Evolutionary conservation across 345 rosid genomes (phyloP).

Genomic region (Capsella bursapastoris): DNA sequence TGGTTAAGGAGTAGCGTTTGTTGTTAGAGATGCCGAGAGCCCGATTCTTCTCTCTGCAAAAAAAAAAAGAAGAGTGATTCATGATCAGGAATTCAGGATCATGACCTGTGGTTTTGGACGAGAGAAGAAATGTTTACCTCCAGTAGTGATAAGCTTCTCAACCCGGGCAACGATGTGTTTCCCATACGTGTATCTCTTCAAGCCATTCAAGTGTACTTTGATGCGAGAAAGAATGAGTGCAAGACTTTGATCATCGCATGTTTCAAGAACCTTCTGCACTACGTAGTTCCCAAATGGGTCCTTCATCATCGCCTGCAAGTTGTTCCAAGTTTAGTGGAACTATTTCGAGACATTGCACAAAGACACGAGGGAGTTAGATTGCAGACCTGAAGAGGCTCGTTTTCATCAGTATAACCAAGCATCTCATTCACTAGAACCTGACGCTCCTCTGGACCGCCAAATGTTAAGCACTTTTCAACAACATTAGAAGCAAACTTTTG

Average conservation of each 20-base stretch:
- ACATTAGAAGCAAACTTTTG: slow-evolving; percentile 99
- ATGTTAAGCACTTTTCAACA: slow-evolving; percentile 89
- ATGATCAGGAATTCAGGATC: not conserved
- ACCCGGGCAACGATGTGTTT: slow-evolving; percentile 98
- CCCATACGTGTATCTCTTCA: slow-evolving; percentile 94
- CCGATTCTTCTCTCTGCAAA: slow-evolving; percentile 87
- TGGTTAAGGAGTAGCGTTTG: slow-evolving; percentile 33
- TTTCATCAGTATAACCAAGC: slow-evolving; percentile 92
- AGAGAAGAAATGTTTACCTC: slow-evolving; percentile 57
- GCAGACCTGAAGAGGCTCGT: slow-evolving; percentile 94
- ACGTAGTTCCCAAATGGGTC: slow-evolving; percentile 99
- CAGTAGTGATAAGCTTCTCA: slow-evolving; percentile 89
- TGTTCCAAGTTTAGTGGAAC: slow-evolving; percentile 1
- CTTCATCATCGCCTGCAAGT: slow-evolving; percentile 93
- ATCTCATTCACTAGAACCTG: slow-evolving; percentile 85
- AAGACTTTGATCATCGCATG: slow-evolving; percentile 83
- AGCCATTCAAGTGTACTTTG: slow-evolving; percentile 78
- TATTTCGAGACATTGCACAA: slow-evolving; percentile 2
- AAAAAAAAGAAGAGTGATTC: slow-evolving; percentile 14
- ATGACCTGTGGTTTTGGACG: not conserved
- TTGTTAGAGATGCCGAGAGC: slow-evolving; percentile 51
- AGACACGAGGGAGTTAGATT: slow-evolving; percentile 26
- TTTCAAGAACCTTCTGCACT: slow-evolving; percentile 93
- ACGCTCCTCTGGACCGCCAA: slow-evolving; percentile 85
- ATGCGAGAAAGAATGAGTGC: slow-evolving; percentile 87